phyloP scores from a whole-genome alignment of 495 filamentous ascomycete species.

The Barbatosphaeria neglecta region DNA sequence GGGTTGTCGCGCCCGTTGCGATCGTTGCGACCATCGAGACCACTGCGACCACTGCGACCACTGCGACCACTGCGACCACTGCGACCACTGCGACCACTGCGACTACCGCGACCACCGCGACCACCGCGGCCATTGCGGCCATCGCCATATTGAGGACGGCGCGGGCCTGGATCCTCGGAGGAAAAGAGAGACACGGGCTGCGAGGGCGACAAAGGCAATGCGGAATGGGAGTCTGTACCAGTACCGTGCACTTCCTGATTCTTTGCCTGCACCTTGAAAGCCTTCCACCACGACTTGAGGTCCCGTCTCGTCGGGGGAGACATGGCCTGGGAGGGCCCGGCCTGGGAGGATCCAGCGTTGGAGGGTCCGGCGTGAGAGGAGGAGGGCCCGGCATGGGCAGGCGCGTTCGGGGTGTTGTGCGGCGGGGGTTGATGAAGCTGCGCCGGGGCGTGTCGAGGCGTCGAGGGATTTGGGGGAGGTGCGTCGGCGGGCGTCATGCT shows the following conservation, averaged over 20 bases:
- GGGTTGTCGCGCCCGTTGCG: too few relatives aligned
- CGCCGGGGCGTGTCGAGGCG: conserved; percentile 2
- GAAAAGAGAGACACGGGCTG: neutral
- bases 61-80: too few relatives aligned
- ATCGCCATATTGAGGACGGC: neutral
- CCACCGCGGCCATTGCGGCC: neutral
- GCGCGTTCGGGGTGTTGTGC: conserved; percentile 5
- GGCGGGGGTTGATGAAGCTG: too few relatives aligned
- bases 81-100: too few relatives aligned
- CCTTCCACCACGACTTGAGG: conserved; percentile 84
- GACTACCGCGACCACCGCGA: too few relatives aligned
- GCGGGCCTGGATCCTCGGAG: neutral
- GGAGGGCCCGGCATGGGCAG: too few relatives aligned
- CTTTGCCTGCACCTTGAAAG: conserved; percentile 64
- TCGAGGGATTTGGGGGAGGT: conserved; percentile 2
- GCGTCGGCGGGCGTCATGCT: conserved; percentile 6
- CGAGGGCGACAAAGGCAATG: neutral
- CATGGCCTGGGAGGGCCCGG: conserved; percentile 16
- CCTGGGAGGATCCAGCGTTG: conserved; percentile 8
- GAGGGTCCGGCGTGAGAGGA: conserved; percentile 6
- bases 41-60: too few relatives aligned
- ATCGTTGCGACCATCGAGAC: too few relatives aligned
- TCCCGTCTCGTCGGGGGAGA: conserved; percentile 68
- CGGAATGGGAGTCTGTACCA: conserved; percentile 12
- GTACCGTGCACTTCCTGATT: conserved; percentile 73